A percentile compares a stretch with the other conserved stretches of the same genome.
phyloP scores from a whole-genome alignment of 2,329 filamentous ascomycete species.

The Trichothecium sympodiale region DNA sequence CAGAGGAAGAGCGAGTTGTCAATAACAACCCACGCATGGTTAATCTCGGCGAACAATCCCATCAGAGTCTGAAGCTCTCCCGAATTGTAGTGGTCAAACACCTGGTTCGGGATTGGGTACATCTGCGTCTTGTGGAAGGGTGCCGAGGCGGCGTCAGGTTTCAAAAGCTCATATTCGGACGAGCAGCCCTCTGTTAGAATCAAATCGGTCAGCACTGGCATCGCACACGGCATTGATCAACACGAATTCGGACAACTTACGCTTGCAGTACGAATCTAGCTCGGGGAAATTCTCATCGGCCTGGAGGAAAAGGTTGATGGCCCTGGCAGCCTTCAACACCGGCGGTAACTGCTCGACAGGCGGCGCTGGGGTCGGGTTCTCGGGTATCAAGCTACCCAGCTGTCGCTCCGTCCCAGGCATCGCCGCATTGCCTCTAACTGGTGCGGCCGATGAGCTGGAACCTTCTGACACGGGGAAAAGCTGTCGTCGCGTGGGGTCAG shows the following conservation, averaged over 20 bases:
- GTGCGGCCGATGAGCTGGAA: background rate
- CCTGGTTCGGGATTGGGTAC: slow-evolving; percentile 81
- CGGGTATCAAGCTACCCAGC: slow-evolving; percentile 16
- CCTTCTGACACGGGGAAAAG: slow-evolving; percentile 30
- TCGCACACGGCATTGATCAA: background rate
- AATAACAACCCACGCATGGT: slow-evolving; percentile 91
- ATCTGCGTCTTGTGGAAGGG: slow-evolving; percentile 82
- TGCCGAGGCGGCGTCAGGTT: slow-evolving; percentile 59
- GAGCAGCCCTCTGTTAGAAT: slow-evolving; percentile 77
- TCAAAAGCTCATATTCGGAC: slow-evolving; percentile 78
- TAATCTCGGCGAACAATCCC: slow-evolving; percentile 89
- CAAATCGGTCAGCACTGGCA: background rate
- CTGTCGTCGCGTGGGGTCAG: slow-evolving; percentile 39
- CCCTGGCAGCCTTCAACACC: slow-evolving; percentile 68
- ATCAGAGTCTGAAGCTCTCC: slow-evolving; percentile 84
- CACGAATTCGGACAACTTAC: slow-evolving; percentile 40
- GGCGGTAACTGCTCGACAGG: slow-evolving; percentile 45
- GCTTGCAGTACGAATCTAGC: slow-evolving; percentile 77
- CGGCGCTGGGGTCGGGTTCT: slow-evolving; percentile 27
- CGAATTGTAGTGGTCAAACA: slow-evolving; percentile 86
- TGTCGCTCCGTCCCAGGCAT: slow-evolving; percentile 15
- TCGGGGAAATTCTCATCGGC: slow-evolving; percentile 77
- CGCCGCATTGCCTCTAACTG: slow-evolving; percentile 7
- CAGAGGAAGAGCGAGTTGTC: slow-evolving; percentile 94
- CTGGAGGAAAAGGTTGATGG: slow-evolving; percentile 69